Percentiles rank a stretch among this genome's conserved stretches.
Evolutionary conservation across 768 basidiomycete species (phyloP).

Genomic region (Mycena chlorophos): DNA sequence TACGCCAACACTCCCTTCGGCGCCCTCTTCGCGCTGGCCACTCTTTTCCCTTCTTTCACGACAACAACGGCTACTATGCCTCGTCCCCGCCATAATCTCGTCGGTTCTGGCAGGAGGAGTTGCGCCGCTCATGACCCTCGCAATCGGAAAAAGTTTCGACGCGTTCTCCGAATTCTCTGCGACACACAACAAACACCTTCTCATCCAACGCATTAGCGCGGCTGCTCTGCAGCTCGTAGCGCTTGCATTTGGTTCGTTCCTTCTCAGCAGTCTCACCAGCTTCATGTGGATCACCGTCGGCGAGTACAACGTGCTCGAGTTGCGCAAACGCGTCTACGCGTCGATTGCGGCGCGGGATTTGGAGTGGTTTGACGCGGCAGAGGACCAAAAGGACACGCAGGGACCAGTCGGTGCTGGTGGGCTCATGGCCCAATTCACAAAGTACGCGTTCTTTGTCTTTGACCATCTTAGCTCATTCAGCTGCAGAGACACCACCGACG

Average conservation of each 20-base stretch:
- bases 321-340: slow-evolving; percentile 68
- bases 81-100: slow-evolving; percentile 64
- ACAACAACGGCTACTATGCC: slow-evolving; percentile 54
- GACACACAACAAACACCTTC: slow-evolving; percentile 45
- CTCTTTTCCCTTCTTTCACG: slow-evolving; percentile 68
- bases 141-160: slow-evolving; percentile 77
- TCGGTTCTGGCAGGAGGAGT: slow-evolving; percentile 70
- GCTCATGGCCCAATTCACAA: slow-evolving; percentile 89
- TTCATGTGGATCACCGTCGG: slow-evolving; percentile 87
- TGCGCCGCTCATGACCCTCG: slow-evolving; percentile 84
- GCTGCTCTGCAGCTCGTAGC: slow-evolving; percentile 67
- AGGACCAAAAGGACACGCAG: slow-evolving; percentile 39
- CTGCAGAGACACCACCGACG: slow-evolving; percentile 89
- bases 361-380: slow-evolving; percentile 89
- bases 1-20: neutral
- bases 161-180: slow-evolving; percentile 61
- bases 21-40: slow-evolving; percentile 36
- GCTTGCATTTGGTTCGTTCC: slow-evolving; percentile 64
- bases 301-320: slow-evolving; percentile 70
- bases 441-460: slow-evolving; percentile 41
- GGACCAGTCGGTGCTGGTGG: slow-evolving; percentile 80
- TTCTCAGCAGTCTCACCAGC: slow-evolving; percentile 73
- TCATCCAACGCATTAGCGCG: slow-evolving; percentile 58
- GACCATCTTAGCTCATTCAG: neutral
- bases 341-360: slow-evolving; percentile 71